A percentile compares a stretch with the other conserved stretches of the same genome.
Evolutionary conservation across 208 protist species (phyloP).

Genomic region (Entamoeba dispar): DNA sequence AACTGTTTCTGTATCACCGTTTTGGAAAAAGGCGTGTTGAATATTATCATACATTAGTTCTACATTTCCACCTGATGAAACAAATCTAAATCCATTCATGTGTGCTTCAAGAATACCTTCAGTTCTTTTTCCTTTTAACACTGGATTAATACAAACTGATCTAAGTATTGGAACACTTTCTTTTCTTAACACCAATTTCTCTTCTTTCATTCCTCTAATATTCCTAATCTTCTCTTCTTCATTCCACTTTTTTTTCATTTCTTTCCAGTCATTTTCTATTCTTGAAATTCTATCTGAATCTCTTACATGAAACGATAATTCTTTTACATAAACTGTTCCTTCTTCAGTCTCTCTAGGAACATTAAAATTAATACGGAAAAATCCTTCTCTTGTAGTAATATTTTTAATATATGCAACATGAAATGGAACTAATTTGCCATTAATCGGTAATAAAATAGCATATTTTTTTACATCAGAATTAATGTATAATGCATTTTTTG

Average conservation of each 20-base stretch:
- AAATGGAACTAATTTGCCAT: background rate
- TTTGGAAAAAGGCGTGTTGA: background rate
- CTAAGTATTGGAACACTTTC: background rate
- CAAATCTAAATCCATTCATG: background rate
- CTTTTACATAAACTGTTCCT: background rate
- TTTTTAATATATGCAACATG: background rate
- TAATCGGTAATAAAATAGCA: background rate
- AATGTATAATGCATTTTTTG: background rate
- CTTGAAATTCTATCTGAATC: background rate
- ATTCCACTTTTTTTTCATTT: background rate
- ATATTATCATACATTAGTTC: background rate
- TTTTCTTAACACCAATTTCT: background rate
- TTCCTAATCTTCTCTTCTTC: background rate
- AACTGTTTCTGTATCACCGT: background rate
- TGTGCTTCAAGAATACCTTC: background rate
- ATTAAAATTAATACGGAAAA: background rate
- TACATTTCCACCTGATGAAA: background rate
- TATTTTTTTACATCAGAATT: background rate
- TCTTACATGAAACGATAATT: background rate
- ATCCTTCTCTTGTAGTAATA: background rate
- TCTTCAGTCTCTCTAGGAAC: background rate
- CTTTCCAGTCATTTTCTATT: background rate
- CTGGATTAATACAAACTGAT: background rate
- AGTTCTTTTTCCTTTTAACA: background rate
- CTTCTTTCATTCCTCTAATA: background rate